A percentile compares a stretch with the other conserved stretches of the same genome.
These are phyloP conservation scores for Chalciporus pseudorubinellus DNA, from an alignment of 768 basidiomycete species.

Conservation along the genomic window DNA sequence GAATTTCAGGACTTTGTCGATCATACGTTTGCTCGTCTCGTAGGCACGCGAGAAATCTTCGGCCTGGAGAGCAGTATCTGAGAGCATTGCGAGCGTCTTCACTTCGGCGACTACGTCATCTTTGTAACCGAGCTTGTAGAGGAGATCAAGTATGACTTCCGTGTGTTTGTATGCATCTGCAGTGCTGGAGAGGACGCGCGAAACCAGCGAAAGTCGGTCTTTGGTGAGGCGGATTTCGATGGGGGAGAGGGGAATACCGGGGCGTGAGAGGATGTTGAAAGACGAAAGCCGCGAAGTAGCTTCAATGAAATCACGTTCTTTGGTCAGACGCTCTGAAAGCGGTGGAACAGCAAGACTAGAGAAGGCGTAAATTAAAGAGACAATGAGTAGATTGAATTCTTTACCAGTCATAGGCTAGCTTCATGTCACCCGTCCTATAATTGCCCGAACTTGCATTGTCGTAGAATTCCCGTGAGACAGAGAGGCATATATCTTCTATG, in stretches of 20 bases:
- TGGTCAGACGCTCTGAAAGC: conserved; percentile 55
- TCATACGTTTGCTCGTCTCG: conserved; percentile 70
- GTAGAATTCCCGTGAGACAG: conserved; percentile 86
- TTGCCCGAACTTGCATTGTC: conserved; percentile 93
- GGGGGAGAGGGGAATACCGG: conserved; percentile 78
- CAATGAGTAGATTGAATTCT: background rate
- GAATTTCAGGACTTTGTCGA: conserved; percentile 55
- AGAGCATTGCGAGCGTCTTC: conserved; percentile 86
- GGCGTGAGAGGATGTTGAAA: conserved; percentile 76
- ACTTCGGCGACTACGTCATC: conserved; percentile 73
- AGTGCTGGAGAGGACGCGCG: conserved; percentile 81
- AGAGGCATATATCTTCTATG: conserved; percentile 77
- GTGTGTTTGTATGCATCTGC: conserved; percentile 88
- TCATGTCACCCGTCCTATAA: conserved; percentile 93
- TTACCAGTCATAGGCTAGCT: conserved; percentile 94
- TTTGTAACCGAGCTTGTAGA: conserved; percentile 80
- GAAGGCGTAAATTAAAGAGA: conserved; percentile 7
- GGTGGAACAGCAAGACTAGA: conserved; percentile 74
- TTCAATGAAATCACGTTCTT: conserved; percentile 92
- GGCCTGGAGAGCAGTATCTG: conserved; percentile 78
- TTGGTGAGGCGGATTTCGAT: conserved; percentile 92
- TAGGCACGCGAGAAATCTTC: conserved; percentile 78
- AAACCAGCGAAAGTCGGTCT: conserved; percentile 84
- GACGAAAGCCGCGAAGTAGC: conserved; percentile 95
- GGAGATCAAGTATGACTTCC: conserved; percentile 87